Percentiles rank a stretch among this genome's conserved stretches.
These are phyloP conservation scores for Plenodomus biglobosus DNA, from an alignment of 2,329 filamentous ascomycete species.

Conservation along the genomic window DNA sequence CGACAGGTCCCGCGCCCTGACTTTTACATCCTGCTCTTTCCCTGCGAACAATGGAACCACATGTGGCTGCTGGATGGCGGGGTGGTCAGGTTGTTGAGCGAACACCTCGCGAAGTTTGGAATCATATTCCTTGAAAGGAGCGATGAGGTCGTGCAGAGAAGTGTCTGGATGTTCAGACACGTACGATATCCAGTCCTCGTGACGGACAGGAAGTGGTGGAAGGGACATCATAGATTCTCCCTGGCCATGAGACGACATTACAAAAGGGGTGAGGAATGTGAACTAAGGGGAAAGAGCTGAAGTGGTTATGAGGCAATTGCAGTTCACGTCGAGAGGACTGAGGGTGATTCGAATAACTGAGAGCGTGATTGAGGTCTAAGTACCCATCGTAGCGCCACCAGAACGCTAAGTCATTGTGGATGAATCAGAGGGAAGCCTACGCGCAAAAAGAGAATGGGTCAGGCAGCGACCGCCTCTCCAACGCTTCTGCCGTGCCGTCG, in stretches of 20 bases:
- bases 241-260: constrained; percentile 14
- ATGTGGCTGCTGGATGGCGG: constrained; percentile 61
- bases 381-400: background rate
- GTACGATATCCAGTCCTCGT: constrained; percentile 53
- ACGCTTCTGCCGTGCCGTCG: background rate
- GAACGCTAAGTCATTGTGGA: background rate
- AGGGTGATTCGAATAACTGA: background rate
- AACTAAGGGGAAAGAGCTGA: background rate
- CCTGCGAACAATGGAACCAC: constrained; percentile 66
- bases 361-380: background rate
- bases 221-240: constrained; percentile 22
- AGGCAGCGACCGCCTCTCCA: background rate
- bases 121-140: constrained; percentile 70
- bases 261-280: background rate
- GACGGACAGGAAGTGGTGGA: constrained; percentile 43
- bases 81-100: constrained; percentile 66
- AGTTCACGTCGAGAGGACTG: background rate
- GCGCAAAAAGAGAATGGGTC: background rate
- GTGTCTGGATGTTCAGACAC: constrained; percentile 58
- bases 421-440: background rate
- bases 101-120: constrained; percentile 66
- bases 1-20: constrained; percentile 62
- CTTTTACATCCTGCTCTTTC: constrained; percentile 58
- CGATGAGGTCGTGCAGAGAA: constrained; percentile 60
- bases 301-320: background rate